A percentile compares a stretch with the other conserved stretches of the same genome.
Evolutionary conservation across 2,329 filamentous ascomycete genomes (phyloP).

Genomic region (Ascochyta pisi): DNA sequence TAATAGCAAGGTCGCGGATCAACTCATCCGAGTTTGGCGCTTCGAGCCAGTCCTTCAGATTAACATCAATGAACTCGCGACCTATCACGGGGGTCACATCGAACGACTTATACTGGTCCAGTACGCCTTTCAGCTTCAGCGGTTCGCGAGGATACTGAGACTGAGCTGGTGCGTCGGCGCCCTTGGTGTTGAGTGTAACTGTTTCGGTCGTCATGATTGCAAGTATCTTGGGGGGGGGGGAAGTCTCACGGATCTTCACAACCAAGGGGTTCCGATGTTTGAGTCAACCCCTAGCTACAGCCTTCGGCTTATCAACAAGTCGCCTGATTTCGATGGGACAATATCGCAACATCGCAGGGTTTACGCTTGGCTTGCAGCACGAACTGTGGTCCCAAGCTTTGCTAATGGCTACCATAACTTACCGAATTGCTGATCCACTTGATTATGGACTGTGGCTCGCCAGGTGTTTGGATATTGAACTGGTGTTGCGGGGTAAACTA

Average conservation of each 20-base stretch:
- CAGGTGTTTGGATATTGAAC: not conserved
- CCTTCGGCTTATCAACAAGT: not conserved
- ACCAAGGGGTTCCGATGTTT: not conserved
- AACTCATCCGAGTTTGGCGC: conserved; percentile 69
- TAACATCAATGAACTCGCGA: conserved; percentile 63
- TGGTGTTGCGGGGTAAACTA: conserved; percentile 9
- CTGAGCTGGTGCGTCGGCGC: conserved; percentile 8
- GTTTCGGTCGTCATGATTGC: conserved; percentile 27
- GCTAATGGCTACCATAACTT: conserved; percentile 4
- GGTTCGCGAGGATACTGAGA: conserved; percentile 21
- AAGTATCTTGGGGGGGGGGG: not conserved
- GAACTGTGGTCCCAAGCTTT: not conserved
- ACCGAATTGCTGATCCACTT: not conserved
- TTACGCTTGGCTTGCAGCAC: not conserved
- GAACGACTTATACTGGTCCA: conserved; percentile 62
- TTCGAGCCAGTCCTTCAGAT: conserved; percentile 68
- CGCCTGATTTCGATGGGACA: not conserved
- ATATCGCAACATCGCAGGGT: conserved; percentile 14
- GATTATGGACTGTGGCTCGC: not conserved
- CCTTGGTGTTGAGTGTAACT: conserved; percentile 18
- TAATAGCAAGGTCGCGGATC: conserved; percentile 66
- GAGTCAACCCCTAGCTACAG: not conserved
- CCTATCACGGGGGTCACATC: conserved; percentile 70
- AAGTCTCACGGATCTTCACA: not conserved
- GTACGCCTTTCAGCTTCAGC: conserved; percentile 52